Conservation (phyloP, 1,284 basidiomycete species). For the Melampsora larici-populina region DNA sequence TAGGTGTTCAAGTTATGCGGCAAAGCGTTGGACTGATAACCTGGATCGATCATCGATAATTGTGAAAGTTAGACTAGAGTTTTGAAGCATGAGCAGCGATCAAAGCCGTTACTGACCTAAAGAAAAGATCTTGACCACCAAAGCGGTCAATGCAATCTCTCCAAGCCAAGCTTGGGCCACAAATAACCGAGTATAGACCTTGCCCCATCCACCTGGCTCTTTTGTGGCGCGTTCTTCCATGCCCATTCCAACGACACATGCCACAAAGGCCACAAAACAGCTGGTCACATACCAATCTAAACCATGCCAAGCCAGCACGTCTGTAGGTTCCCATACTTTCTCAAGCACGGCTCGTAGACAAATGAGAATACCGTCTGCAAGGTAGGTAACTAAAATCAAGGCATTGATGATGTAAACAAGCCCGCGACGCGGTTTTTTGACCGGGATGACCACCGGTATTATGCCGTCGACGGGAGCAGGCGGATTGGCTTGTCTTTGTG, state of each 20-base stretch:
- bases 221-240: constrained; percentile 24
- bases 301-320: constrained; percentile 18
- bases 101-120: not conserved
- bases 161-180: constrained; percentile 18
- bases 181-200: constrained; percentile 32
- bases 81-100: not conserved
- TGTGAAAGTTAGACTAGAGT: no score
- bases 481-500: not conserved
- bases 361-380: constrained; percentile 59
- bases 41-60: no score
- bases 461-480: constrained; percentile 57
- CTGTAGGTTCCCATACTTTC: constrained; percentile 61
- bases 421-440: constrained; percentile 66
- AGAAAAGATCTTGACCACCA: constrained; percentile 21
- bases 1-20: constrained; percentile 6
- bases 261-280: constrained; percentile 29
- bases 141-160: constrained; percentile 24
- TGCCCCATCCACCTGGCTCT: constrained; percentile 36
- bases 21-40: not conserved
- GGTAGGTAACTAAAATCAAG: constrained; percentile 55
- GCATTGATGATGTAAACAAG: constrained; percentile 68
- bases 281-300: constrained; percentile 26
- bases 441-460: constrained; percentile 69
- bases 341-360: constrained; percentile 64
- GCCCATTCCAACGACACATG: constrained; percentile 30